Evolutionary conservation across 2,329 filamentous ascomycete species (phyloP), one percentile per base, ranked within the genome.

Genomic region (Colletotrichum acutatum): DNA sequence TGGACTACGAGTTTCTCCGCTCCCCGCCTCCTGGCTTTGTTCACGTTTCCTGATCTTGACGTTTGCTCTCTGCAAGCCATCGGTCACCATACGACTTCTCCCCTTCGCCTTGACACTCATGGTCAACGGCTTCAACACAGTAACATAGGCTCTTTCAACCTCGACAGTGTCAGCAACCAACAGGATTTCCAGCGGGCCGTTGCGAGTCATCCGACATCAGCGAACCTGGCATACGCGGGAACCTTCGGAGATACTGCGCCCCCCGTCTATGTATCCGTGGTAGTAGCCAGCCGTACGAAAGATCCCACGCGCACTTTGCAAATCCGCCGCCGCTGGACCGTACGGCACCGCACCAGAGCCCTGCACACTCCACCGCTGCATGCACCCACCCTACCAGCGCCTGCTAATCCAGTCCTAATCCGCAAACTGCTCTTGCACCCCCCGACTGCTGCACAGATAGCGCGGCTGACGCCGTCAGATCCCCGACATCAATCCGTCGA

Each of bases 391-490:
- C 22, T 37, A 34, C 58, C 37, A 24, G 58, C 22, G 58, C 34
- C 58, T 26, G 19, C 22, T 32, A 26, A 49, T 32, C 62, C 70
- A 58, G 42, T 59, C 54, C 59, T 32, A 58, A 64, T 59, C 66
- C 67, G 54, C 61, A 64, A 64, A 64, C 49, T 46, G 28, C 56
- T 37, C 34, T 58, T 49, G 30, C 30, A 68, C 58, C 67, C 67
- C 42, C 42, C 61, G 49, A 64, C 61, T 22, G 54, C 60, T 72
- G 71, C 60, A 72, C 56, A 72, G 71, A 72, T 70, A 72, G 66
- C 70, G 70, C 71, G 71, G 71, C 71, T 72, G 71, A 70, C 71
- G 71, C 71, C 60, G 70, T 72, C 70, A 72, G 70, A 72, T 72
- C 66, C 70, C 70, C 70, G 70, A 72, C 70, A 70, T 70, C 71